A percentile compares a stretch with the other conserved stretches of the same genome.
phyloP scores from a whole-genome alignment of 2,329 filamentous ascomycete genomes.

The Penicillium sp. region DNA sequence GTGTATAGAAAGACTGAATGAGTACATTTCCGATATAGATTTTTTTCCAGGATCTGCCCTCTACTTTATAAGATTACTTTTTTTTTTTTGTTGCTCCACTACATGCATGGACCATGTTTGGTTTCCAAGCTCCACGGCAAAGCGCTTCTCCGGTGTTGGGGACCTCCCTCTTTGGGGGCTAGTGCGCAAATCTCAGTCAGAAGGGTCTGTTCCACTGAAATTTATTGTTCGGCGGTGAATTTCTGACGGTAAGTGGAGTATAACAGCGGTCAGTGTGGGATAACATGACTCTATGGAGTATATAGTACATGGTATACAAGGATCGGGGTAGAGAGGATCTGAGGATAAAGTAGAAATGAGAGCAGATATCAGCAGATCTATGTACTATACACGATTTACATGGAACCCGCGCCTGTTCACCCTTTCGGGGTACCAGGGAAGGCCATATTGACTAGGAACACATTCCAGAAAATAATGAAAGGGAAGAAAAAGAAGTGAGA shows the following conservation, averaged over 20 bases:
- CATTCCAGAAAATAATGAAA: conserved; percentile 7
- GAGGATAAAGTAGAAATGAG: conserved; percentile 2
- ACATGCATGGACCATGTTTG: conserved; percentile 1
- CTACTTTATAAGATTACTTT: not conserved
- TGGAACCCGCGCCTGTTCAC: conserved; percentile 2
- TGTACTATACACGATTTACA: conserved; percentile 40
- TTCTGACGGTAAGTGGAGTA: not conserved
- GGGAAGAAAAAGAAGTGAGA: conserved; percentile 9
- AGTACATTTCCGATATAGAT: not conserved
- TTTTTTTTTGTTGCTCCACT: conserved; percentile 6
- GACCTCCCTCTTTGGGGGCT: not conserved
- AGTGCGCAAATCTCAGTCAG: not conserved
- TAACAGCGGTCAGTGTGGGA: not conserved
- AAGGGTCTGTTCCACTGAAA: not conserved
- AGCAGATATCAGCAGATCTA: conserved; percentile 24
- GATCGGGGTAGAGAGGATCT: not conserved
- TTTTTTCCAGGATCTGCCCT: not conserved
- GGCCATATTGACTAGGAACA: conserved; percentile 21
- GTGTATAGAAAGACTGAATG: not conserved
- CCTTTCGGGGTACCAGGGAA: conserved; percentile 7
- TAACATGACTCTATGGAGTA: not conserved
- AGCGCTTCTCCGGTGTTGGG: conserved; percentile 9
- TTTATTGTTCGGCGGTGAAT: not conserved
- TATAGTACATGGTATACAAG: not conserved
- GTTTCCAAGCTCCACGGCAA: not conserved